Base-by-base conservation (phyloP, 768 basidiomycete species). In the Exidia glandulosa region DNA sequence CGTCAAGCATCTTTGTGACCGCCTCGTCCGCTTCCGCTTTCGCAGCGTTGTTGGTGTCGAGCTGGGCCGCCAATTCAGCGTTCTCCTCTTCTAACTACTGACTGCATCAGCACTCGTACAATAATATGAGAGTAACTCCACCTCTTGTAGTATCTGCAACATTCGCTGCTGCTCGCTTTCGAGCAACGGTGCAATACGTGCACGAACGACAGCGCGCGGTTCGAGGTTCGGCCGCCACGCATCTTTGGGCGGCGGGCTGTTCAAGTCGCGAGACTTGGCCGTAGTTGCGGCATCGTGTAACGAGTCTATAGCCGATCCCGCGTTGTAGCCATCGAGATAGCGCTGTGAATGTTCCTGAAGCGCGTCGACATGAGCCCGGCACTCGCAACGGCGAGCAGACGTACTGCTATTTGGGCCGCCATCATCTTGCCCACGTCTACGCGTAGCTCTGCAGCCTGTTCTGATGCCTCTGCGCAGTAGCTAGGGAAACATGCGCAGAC, bases 261-360 rank as follows among this genome's bases (percentile, higher is more conserved):
- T 79, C 0, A 75, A 75, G 13, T 70, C 63, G 57, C 84, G 81
- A 27, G 79, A 66, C 68, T 84, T 63, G 0, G 87, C 88, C 32
- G 88, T 87, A 12, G 76, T 81, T 1, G 90, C 82, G 14, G 88
- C 79, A 12, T 76, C 76, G 62, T 90, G 87, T 13, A 91, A 75
- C 3, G 76, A 76, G 68, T 91, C 88, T 32, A 90, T 79, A 63
- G 81, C 85, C 50, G 85, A 82, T 63, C 81, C 81, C 1, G 87
- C 82, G 57, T 81, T 76, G 65, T 86, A 85, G 59, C 85, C 79
- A 31, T 76, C 80, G 68, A 89, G 85, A n/a, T 90, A 63, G 36
- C 82, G 79, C 57, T 89, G 85, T 41, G 86, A 77, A 62, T 84
- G 81, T 36, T 80, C 79, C 88, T 89, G 57, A 10, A 48, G 5